Conservation (phyloP, 2,329 filamentous ascomycete species). For the Pleomassaria siparia region DNA sequence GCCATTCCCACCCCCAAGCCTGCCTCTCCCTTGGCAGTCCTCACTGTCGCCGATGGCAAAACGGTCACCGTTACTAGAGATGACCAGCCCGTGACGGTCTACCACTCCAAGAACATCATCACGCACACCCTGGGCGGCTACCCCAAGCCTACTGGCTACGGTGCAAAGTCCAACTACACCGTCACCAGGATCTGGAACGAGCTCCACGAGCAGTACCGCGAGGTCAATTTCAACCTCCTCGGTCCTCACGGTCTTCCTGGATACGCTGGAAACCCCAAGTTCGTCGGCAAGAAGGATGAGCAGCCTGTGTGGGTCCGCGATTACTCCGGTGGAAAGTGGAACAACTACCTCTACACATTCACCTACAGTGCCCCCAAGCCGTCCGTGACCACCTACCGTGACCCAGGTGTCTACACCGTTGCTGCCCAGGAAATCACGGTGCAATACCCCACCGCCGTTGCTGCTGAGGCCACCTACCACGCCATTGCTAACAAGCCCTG, state of each 20-base stretch:
- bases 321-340: slow-evolving; percentile 35
- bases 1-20: slow-evolving; percentile 33
- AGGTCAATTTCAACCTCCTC: slow-evolving; percentile 30
- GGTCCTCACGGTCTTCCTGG: slow-evolving; percentile 30
- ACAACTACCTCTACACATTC: slow-evolving; percentile 21
- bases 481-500: slow-evolving; percentile 22
- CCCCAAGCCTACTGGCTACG: slow-evolving; percentile 16
- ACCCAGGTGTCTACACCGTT: slow-evolving; percentile 33
- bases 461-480: slow-evolving; percentile 25
- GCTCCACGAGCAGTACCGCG: slow-evolving; percentile 32
- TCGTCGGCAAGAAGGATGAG: slow-evolving; percentile 12
- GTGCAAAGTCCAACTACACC: slow-evolving; percentile 12
- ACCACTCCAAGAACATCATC: slow-evolving; percentile 31
- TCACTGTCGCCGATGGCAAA: slow-evolving; percentile 30
- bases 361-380: slow-evolving; percentile 30
- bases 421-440: slow-evolving; percentile 29
- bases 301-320: slow-evolving; percentile 33
- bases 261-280: slow-evolving; percentile 33
- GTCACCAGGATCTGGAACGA: slow-evolving; percentile 28
- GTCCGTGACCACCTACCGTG: slow-evolving; percentile 28
- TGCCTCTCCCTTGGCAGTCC: slow-evolving; percentile 28
- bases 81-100: slow-evolving; percentile 28
- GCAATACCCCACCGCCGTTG: slow-evolving; percentile 19
- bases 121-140: slow-evolving; percentile 12
- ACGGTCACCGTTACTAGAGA: slow-evolving; percentile 29